Conservation (phyloP, 2,329 filamentous ascomycete species). For the Fusarium hainanense region DNA sequence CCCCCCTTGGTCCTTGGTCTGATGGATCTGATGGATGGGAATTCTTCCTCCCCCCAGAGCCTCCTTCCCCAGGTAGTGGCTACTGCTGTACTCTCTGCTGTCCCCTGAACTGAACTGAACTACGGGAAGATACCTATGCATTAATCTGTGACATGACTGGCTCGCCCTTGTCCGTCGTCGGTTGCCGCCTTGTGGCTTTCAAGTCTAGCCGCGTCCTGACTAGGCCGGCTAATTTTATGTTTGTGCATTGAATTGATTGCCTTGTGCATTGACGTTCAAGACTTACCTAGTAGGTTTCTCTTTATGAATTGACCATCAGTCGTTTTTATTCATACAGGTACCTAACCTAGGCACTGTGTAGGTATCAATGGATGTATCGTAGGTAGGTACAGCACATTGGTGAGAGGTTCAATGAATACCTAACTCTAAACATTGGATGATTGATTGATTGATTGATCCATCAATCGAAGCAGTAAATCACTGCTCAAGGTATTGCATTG, state of each 20-base stretch:
- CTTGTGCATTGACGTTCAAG: constrained; percentile 1
- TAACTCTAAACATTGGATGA: background rate
- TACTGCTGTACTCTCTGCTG: constrained; percentile 10
- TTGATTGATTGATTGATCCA: background rate
- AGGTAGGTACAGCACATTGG: background rate
- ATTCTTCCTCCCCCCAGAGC: constrained; percentile 11
- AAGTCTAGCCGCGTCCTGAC: constrained; percentile 14
- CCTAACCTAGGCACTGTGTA: background rate
- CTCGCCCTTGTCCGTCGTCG: constrained; percentile 24
- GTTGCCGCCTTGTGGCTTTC: constrained; percentile 14
- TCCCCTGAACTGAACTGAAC: background rate
- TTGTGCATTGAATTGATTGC: background rate
- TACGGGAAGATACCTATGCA: constrained; percentile 3
- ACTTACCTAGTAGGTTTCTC: background rate
- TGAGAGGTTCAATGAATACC: background rate
- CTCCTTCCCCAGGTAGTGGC: background rate
- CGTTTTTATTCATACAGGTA: constrained; percentile 9
- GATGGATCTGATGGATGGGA: background rate
- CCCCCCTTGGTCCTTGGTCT: background rate
- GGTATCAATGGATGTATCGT: background rate
- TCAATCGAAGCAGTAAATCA: background rate
- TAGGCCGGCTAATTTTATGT: constrained; percentile 25
- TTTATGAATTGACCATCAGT: constrained; percentile 3
- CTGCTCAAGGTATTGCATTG: background rate
- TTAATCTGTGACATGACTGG: constrained; percentile 31